Base-by-base conservation (phyloP, 2,329 filamentous ascomycete species). In the Anthostomella pinea region DNA sequence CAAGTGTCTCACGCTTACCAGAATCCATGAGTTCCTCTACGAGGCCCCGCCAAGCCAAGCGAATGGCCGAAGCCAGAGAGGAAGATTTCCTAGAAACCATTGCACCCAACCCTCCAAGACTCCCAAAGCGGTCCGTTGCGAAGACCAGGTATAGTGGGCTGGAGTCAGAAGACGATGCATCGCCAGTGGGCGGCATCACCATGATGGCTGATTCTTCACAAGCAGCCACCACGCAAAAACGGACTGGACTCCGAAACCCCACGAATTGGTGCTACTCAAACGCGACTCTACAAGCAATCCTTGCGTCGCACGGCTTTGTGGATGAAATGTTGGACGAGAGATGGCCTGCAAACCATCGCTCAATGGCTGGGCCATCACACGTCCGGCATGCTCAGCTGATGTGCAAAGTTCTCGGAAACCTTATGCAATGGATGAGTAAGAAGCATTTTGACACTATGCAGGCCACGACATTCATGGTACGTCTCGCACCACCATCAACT, bases 261-360 rank as follows among this genome's bases (percentile, higher is more conserved):
- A 79, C 81, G 1, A 83, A 85, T 30, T 90, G 85, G 48, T 96
- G 91, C 59, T 96, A 95, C 57, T 89, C 93, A 71, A 96, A 95
- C 62, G 83, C 87, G n/a, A 83, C 83, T 0, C 70, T 97, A 17
- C 91, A 97, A 62, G 85, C 85, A 42, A 67, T 96, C 13, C 85
- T 86, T 40, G 83, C 82, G 2, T 91, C 89, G 1, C 57, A 77
- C 56, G 64, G 79, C 65, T 74, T 95, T 74, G 68, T 77, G 64
- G 58, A 80, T 65, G 68, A 83, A 68, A 56, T 84, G 57, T 54
- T 87, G 64, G 64, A 76, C 58, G 51, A 69, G 57, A 53, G 75
- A 63, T 72, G 77, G 84, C 49, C 79, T 70, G 54, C 77, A 70
- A 69, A 88, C 72, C 78, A 81, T 73, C 69, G 85, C 62, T 87